Base-by-base conservation (phyloP, 345 rosid genomes). In the Odontarrhena argentea region DNA sequence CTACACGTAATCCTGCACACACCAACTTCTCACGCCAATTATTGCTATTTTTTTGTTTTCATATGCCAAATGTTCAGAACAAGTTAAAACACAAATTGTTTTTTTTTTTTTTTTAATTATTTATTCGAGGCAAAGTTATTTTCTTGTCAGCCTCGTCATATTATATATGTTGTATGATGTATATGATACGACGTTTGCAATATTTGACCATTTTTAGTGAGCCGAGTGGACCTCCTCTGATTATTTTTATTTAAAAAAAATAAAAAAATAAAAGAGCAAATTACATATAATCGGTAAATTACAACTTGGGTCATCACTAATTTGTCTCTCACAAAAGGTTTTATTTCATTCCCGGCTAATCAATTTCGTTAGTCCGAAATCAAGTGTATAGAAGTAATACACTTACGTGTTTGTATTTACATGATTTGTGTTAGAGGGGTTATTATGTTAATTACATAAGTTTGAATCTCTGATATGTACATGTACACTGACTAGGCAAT, bases 1-100 rank as follows among this genome's bases (percentile, higher is more conserved):
- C 72, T 9, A 73, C 72, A 73, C 77, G 77, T 66, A 60, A 73
- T 56, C 41, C 2, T 47, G 32, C 50, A 34, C 47, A 32, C 32
- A 42, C 53, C 52, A 42, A 49, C 66, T 2, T 42, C 35, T 58
- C 61, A 73, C 67, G 50, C 77, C 72, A 66, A 73, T 66, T 43
- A 66, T 66, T 73, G 71, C 2, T 57, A 8, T 8, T 8, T 25
- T 42, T 71, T 72, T 57, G 60, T 42, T 50, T 38, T 15, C 43
- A 52, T 35, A 24, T 59, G 67, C 54, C 42, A 3, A 3, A 42
- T 5, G 4, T 28, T 28, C 32, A 28, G 32, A 10, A 54, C 12
- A 54, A 3, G 9, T 55, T 37, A 24, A 44, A 37, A 3, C 2
- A n/a, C 37, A 14, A 9, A 53, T 13, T 25, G 5, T 28, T 28